Conservation (phyloP, 768 basidiomycete genomes). For the Suillus plorans region DNA sequence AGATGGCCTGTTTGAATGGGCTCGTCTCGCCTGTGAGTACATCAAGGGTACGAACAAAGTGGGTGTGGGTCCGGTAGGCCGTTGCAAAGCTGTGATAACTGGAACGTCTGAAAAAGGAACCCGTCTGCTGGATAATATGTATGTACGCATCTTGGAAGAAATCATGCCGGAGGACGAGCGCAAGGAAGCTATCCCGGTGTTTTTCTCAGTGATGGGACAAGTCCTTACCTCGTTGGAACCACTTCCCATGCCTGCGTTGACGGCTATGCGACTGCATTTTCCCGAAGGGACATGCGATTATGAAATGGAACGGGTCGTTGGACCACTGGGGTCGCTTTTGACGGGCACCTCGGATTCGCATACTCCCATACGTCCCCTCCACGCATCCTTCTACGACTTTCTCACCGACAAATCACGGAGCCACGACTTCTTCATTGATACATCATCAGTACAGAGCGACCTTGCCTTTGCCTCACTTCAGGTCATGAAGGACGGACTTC, state of each 20-base stretch:
- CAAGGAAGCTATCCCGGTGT: neutral
- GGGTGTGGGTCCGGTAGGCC: neutral
- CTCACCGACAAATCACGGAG: conserved; percentile 15
- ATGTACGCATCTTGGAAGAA: neutral
- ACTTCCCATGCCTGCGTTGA: neutral
- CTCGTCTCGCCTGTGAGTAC: too few species aligned
- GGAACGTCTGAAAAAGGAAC: neutral
- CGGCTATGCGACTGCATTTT: neutral
- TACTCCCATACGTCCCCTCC: conserved; percentile 16
- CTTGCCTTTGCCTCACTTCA: conserved; percentile 21
- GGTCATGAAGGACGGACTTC: conserved; percentile 25
- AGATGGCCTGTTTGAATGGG: too few species aligned
- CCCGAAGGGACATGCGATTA: too few species aligned
- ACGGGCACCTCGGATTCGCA: neutral
- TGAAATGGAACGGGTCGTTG: neutral
- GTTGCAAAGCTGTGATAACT: neutral
- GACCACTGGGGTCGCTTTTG: conserved; percentile 6
- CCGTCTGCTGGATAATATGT: conserved; percentile 9
- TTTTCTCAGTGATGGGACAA: conserved; percentile 5
- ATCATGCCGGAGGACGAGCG: neutral
- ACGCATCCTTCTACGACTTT: conserved; percentile 29
- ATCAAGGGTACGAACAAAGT: neutral
- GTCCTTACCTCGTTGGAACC: conserved; percentile 4
- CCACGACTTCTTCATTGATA: conserved; percentile 12
- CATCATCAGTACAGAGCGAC: neutral